Evolutionary conservation across 495 filamentous ascomycete species (phyloP).

Genomic region (Penicillium robsamsonii): DNA sequence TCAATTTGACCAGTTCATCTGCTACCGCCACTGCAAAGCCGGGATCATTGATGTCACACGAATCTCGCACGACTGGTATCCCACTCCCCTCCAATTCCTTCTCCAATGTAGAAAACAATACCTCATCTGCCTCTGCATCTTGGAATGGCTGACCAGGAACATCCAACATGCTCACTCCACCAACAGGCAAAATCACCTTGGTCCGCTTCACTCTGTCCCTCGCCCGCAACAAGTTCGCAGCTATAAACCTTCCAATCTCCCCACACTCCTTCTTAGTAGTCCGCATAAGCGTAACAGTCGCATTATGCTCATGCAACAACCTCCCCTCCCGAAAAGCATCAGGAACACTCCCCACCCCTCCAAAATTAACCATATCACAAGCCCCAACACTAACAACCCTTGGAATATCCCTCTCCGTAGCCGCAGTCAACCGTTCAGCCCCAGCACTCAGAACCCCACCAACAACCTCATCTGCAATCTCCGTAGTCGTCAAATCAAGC

Average conservation of each 20-base stretch:
- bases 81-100: conserved; percentile 35
- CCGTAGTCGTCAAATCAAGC: conserved; percentile 67
- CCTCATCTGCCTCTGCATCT: conserved; percentile 45
- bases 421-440: conserved; percentile 49
- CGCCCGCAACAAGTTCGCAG: conserved; percentile 40
- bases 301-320: conserved; percentile 61
- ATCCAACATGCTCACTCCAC: conserved; percentile 49
- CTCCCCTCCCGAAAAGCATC: conserved; percentile 35
- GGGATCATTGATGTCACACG: conserved; percentile 46
- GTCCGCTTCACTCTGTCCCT: conserved; percentile 36
- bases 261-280: conserved; percentile 54
- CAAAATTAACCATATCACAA: conserved; percentile 69
- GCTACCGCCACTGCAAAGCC: conserved; percentile 35
- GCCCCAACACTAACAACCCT: conserved; percentile 63
- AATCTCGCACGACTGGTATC: conserved; percentile 36
- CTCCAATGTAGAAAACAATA: conserved; percentile 46
- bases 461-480: conserved; percentile 59
- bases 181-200: conserved; percentile 55
- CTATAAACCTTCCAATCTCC: conserved; percentile 52
- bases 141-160: conserved; percentile 38
- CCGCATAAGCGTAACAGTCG: conserved; percentile 62
- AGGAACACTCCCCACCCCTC: conserved; percentile 53
- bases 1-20: conserved; percentile 22
- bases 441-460: conserved; percentile 63
- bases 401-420: conserved; percentile 54